Conservation (phyloP, 257 asterid species). For the Verbena officinalis region DNA sequence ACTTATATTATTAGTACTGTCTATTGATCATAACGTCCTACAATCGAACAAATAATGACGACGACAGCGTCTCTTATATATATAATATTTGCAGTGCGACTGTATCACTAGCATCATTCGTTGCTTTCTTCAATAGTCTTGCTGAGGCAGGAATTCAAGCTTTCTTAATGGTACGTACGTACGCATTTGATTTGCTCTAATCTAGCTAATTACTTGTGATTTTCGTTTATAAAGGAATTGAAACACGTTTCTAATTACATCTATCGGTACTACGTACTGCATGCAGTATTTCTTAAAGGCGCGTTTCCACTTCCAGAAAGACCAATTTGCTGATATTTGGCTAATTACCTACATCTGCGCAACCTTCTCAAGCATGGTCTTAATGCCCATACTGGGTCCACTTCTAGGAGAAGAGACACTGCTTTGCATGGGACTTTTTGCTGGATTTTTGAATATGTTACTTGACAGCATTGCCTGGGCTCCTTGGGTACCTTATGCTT, state of each 20-base stretch:
- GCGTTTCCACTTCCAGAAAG: conserved; percentile 59
- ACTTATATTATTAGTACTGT: too few relatives aligned
- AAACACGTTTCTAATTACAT: not conserved
- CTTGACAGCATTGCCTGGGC: conserved; percentile 88
- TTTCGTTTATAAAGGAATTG: not conserved
- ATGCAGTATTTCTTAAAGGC: conserved; percentile 73
- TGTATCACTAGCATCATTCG: conserved; percentile 49
- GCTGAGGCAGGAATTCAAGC: conserved; percentile 65
- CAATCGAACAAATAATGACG: too few relatives aligned
- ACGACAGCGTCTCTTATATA: too few relatives aligned
- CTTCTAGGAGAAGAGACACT: conserved; percentile 73
- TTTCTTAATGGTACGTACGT: conserved; percentile 60
- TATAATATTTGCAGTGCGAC: conserved; percentile 44
- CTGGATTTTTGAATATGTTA: conserved; percentile 61
- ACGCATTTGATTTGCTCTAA: too few relatives aligned
- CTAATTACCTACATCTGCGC: conserved; percentile 55
- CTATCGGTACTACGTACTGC: too few relatives aligned
- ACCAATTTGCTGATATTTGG: conserved; percentile 61
- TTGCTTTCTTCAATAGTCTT: conserved; percentile 64
- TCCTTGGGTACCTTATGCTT: conserved; percentile 83
- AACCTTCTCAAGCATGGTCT: conserved; percentile 58
- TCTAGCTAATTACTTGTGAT: not conserved
- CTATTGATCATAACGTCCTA: too few relatives aligned
- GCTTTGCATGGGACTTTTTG: conserved; percentile 77
- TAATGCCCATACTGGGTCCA: conserved; percentile 78